A percentile compares a stretch with the other conserved stretches of the same genome.
These are phyloP conservation scores for Fusarium anguioides DNA, from an alignment of 2,329 filamentous ascomycete genomes.

Conservation along the genomic window DNA sequence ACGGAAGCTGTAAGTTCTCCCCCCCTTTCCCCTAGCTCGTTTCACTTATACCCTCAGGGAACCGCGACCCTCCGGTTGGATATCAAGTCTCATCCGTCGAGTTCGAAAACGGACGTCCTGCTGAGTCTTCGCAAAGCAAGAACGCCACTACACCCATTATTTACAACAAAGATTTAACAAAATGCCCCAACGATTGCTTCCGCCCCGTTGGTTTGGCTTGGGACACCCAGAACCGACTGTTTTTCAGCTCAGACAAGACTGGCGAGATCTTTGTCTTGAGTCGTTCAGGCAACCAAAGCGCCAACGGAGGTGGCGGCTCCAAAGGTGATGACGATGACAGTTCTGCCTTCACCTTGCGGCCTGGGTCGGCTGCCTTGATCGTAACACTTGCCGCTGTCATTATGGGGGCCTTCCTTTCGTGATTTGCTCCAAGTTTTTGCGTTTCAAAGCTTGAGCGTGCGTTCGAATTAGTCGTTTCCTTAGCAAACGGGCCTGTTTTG, in stretches of 20 bases:
- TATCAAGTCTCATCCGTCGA: conserved; percentile 58
- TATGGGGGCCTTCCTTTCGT: conserved; percentile 47
- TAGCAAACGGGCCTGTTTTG: neutral
- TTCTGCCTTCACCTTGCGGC: conserved; percentile 35
- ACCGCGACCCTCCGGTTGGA: conserved; percentile 56
- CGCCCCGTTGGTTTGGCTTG: conserved; percentile 69
- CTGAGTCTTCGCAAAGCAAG: conserved; percentile 54
- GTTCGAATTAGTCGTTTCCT: neutral
- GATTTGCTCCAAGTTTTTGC: neutral
- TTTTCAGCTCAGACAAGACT: conserved; percentile 70
- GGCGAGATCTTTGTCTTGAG: conserved; percentile 72
- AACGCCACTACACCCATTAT: conserved; percentile 64
- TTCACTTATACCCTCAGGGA: conserved; percentile 48
- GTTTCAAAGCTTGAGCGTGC: neutral
- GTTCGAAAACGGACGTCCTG: conserved; percentile 59
- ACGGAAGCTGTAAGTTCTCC: conserved; percentile 71
- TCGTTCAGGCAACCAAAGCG: conserved; percentile 3
- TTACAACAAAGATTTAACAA: conserved; percentile 62
- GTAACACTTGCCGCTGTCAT: conserved; percentile 46
- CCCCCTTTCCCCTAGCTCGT: neutral
- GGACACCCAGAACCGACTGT: conserved; percentile 65
- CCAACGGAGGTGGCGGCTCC: neutral
- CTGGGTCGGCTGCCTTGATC: conserved; percentile 34
- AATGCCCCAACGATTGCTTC: conserved; percentile 69
- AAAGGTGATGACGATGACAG: conserved; percentile 29